Evolutionary conservation across 1,284 basidiomycete genomes (phyloP).

Genomic region (Cryptococcus sp.): DNA sequence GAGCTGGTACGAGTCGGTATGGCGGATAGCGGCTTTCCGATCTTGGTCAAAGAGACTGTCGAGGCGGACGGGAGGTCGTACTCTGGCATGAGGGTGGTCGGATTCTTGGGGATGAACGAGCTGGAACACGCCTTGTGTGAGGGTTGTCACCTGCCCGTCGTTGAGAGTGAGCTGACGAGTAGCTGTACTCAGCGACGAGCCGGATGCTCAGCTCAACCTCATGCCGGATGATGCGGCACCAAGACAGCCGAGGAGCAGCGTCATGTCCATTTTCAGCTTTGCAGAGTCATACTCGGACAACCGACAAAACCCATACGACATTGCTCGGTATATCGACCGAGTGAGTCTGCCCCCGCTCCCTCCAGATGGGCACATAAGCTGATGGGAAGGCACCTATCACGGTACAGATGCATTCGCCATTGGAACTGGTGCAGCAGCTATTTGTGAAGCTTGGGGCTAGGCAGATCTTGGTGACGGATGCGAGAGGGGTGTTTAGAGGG

Average conservation of each 20-base stretch:
- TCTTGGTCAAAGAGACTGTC: slow-evolving; percentile 52
- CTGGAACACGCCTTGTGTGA: slow-evolving; percentile 87
- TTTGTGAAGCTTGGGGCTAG: slow-evolving; percentile 89
- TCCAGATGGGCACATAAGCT: not conserved
- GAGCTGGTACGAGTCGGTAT: slow-evolving; percentile 38
- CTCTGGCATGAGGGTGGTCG: slow-evolving; percentile 60
- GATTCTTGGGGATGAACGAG: slow-evolving; percentile 87
- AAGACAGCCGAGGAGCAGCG: slow-evolving; percentile 15
- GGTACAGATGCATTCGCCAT: slow-evolving; percentile 71
- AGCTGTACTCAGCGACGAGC: slow-evolving; percentile 72
- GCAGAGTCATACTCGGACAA: slow-evolving; percentile 32
- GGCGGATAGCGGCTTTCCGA: slow-evolving; percentile 81
- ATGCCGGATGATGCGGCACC: slow-evolving; percentile 44
- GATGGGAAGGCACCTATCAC: slow-evolving; percentile 67
- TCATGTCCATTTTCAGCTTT: slow-evolving; percentile 39
- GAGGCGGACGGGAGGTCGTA: slow-evolving; percentile 14
- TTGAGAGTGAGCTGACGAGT: not conserved
- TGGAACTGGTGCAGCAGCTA: slow-evolving; percentile 84
- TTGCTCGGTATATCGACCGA: slow-evolving; percentile 84
- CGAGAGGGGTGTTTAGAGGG: slow-evolving; percentile 77
- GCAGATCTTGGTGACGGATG: slow-evolving; percentile 77
- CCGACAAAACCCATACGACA: slow-evolving; percentile 65
- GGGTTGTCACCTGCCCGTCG: slow-evolving; percentile 26
- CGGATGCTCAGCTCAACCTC: slow-evolving; percentile 62
- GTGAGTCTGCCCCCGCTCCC: slow-evolving; percentile 48